Evolutionary conservation across 2,329 filamentous ascomycete genomes (phyloP), one percentile per base, ranked within the genome.

Genomic region (Sclerotinia nivalis): DNA sequence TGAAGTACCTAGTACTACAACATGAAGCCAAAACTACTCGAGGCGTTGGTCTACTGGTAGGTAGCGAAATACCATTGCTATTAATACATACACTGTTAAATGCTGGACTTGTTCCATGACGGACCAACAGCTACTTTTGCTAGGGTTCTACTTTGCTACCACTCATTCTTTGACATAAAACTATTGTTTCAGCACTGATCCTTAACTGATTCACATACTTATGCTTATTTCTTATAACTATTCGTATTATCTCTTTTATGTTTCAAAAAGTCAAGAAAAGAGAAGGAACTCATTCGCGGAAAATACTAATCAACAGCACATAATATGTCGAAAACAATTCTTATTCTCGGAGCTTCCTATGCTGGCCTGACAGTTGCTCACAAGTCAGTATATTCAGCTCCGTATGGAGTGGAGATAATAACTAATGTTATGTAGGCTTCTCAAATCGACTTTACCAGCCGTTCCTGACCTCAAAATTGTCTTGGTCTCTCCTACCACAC

Each of bases 291-390:
- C 28, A 8, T 12, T 34, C 45, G 15, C 8, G 22, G 28, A 31
- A 31, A 47, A 40, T 50, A 40, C 55, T 37, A 25, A 47, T 62
- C 43, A 47, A 43, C 37, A 43, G 31, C 34, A 47, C 25, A 58
- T 37, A 71, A 43, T 20, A 77, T 76, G 76, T n/a, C 71, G 37
- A 76, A 74, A 59, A 77, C 73, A 22, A 84, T 87, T 69, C 77
- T 88, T 66, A 80, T 88, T 47, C 77, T 88, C 1, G 86, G 86
- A 37, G 84, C 81, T n/a, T 86, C 85, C 9, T 87, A 84, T 73
- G 84, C 78, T 25, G 86, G 86, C 45, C 70, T 87, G 3, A 82
- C 81, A 12, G 79, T 80, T 2, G 84, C 86, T 2, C 86, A 88
- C 72, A 85, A 84, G 75, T 75, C 71, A 62, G 70, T 66, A n/a